phyloP scores from a whole-genome alignment of 257 asterid species.

The Asclepias syriaca region DNA sequence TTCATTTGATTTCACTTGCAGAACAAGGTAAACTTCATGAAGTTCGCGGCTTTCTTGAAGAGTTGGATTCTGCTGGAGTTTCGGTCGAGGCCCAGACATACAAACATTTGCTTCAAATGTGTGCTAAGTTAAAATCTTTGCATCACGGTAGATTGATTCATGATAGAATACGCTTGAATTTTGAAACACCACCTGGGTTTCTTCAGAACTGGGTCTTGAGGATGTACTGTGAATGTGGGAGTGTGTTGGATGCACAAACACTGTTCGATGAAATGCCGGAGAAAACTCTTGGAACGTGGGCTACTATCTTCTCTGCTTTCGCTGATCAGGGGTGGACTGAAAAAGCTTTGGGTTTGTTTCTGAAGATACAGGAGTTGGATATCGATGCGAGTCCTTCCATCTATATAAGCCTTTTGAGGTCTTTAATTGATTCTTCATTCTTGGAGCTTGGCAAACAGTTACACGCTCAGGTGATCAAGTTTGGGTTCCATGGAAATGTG shows the following conservation, averaged over 20 bases:
- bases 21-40: constrained; percentile 46
- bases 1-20: constrained; percentile 42
- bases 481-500: constrained; percentile 31
- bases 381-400: constrained; percentile 19
- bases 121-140: constrained; percentile 35
- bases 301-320: constrained; percentile 36
- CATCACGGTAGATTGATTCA: constrained; percentile 35
- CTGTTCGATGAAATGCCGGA: constrained; percentile 46
- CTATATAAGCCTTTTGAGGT: constrained; percentile 32
- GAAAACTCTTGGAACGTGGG: constrained; percentile 35
- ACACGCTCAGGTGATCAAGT: constrained; percentile 40
- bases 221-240: constrained; percentile 42
- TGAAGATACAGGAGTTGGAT: constrained; percentile 22
- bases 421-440: constrained; percentile 20
- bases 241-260: constrained; percentile 31
- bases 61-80: constrained; percentile 36
- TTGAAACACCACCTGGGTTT: constrained; percentile 25
- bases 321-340: constrained; percentile 31
- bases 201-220: constrained; percentile 22
- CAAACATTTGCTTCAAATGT: constrained; percentile 34
- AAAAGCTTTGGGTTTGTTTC: constrained; percentile 29
- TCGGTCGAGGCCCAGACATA: constrained; percentile 38
- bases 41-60: constrained; percentile 41
- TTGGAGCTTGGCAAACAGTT: constrained; percentile 44
- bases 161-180: constrained; percentile 11